phyloP scores from a whole-genome alignment of 2,329 filamentous ascomycete species.

The Nemania sp. region DNA sequence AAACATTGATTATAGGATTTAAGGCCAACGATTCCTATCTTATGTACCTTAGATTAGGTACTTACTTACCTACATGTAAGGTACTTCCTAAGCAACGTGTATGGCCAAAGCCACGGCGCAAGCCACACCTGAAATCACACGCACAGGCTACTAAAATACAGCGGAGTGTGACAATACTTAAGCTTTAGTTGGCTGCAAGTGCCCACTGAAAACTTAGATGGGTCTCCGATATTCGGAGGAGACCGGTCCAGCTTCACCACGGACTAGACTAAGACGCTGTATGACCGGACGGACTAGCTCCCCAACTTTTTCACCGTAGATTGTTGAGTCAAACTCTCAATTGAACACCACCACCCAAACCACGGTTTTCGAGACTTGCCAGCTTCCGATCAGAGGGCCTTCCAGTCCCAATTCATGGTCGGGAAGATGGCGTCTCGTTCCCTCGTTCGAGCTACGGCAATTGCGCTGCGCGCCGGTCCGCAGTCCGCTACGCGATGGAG shows the following conservation, averaged over 20 bases:
- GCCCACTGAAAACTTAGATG: not conserved
- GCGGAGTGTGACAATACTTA: too few relatives aligned
- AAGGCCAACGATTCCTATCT: too few relatives aligned
- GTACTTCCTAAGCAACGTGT: too few relatives aligned
- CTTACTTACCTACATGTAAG: too few relatives aligned
- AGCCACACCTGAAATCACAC: too few relatives aligned
- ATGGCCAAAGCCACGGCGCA: too few relatives aligned
- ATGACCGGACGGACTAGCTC: not conserved
- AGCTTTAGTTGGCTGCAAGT: not conserved
- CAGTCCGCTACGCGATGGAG: conserved; percentile 48
- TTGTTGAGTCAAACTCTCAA: conserved; percentile 45
- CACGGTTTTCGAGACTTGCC: conserved; percentile 41
- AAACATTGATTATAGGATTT: too few relatives aligned
- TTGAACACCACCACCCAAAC: conserved; percentile 40
- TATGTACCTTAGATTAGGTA: too few relatives aligned
- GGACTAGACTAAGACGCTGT: not conserved
- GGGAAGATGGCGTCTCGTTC: conserved; percentile 50
- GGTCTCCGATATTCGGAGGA: conserved; percentile 46
- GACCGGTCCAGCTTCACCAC: conserved; percentile 22
- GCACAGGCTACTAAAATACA: too few relatives aligned
- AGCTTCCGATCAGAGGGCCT: conserved; percentile 46
- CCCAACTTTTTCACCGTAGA: conserved; percentile 23
- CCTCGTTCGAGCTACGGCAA: conserved; percentile 45
- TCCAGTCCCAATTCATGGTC: conserved; percentile 46
- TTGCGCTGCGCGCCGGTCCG: conserved; percentile 38